Conservation (phyloP, 495 filamentous ascomycete species). For the Penicillium argentinense region DNA sequence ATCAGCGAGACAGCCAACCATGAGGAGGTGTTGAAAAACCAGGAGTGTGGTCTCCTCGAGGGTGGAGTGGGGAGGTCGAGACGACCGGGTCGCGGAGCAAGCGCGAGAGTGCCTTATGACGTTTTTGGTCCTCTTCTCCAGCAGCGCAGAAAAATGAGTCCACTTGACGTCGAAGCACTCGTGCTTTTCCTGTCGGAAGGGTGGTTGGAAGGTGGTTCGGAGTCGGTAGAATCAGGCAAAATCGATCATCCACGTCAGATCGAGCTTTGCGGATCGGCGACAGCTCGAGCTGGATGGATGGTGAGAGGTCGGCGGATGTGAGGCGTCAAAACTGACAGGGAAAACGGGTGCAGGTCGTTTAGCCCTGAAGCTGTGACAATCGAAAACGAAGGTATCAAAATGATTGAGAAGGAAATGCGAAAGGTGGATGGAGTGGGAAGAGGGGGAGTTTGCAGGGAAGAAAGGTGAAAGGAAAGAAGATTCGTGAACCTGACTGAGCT, state of each 20-base stretch:
- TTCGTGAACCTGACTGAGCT: conserved; percentile 35
- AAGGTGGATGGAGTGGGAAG: conserved; percentile 13
- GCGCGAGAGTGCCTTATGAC: conserved; percentile 45
- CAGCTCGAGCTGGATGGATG: conserved; percentile 21
- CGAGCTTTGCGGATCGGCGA: conserved; percentile 6
- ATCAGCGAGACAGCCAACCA: conserved; percentile 42
- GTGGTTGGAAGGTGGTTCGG: background rate
- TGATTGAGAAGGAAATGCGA: conserved; percentile 9
- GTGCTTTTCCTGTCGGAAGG: background rate
- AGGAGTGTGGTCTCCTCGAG: conserved; percentile 35
- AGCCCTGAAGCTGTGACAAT: conserved; percentile 29
- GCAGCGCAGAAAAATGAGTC: conserved; percentile 32
- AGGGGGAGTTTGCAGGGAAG: conserved; percentile 18
- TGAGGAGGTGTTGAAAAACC: conserved; percentile 38
- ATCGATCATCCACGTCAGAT: conserved; percentile 11
- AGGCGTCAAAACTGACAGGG: conserved; percentile 34
- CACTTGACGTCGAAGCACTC: conserved; percentile 9
- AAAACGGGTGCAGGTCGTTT: conserved; percentile 53
- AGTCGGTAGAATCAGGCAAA: conserved; percentile 3
- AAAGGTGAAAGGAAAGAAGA: conserved; percentile 30
- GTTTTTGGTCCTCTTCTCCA: conserved; percentile 39
- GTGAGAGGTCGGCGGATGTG: conserved; percentile 21
- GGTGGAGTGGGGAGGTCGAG: conserved; percentile 30
- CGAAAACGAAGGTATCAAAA: conserved; percentile 3
- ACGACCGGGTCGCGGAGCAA: conserved; percentile 36